These are phyloP conservation scores for Primulina eburnea DNA, from an alignment of 257 asterid genomes.

Conservation along the genomic window DNA sequence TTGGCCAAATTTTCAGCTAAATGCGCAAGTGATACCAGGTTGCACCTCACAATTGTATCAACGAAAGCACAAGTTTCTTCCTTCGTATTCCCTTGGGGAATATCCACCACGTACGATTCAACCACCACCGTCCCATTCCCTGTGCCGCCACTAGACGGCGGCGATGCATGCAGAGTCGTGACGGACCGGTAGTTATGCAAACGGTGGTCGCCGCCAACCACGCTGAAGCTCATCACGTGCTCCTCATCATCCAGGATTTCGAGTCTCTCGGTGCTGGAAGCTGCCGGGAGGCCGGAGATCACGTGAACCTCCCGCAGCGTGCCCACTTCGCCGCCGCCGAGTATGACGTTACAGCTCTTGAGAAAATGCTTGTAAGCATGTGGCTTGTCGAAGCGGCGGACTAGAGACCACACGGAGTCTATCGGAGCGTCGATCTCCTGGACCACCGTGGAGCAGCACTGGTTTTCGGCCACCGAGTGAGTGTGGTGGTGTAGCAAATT, in stretches of 20 bases:
- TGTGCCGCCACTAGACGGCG: not conserved
- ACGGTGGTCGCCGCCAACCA: constrained; percentile 51
- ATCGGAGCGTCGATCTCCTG: constrained; percentile 16
- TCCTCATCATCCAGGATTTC: constrained; percentile 46
- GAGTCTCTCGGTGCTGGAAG: constrained; percentile 48
- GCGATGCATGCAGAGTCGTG: constrained; percentile 39
- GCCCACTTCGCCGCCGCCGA: constrained; percentile 44
- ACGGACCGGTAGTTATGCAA: constrained; percentile 45
- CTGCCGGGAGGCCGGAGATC: constrained; percentile 47
- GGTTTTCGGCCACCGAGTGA: not conserved
- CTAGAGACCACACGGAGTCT: constrained; percentile 18
- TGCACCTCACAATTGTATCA: constrained; percentile 47
- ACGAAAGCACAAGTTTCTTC: constrained; percentile 48
- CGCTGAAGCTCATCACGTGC: constrained; percentile 43
- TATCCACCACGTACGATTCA: constrained; percentile 51
- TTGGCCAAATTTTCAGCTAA: not conserved
- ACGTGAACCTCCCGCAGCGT: constrained; percentile 46
- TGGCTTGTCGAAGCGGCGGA: constrained; percentile 24
- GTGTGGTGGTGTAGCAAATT: not conserved
- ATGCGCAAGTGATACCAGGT: constrained; percentile 11
- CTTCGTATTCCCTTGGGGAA: constrained; percentile 46
- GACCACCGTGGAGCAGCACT: not conserved
- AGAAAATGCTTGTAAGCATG: constrained; percentile 25
- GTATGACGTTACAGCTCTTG: constrained; percentile 23
- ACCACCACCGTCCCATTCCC: constrained; percentile 33